Evolutionary conservation across 805 yeast genomes (phyloP), one percentile per base, ranked within the genome.

Genomic region (Kurtzmaniella fragi): DNA sequence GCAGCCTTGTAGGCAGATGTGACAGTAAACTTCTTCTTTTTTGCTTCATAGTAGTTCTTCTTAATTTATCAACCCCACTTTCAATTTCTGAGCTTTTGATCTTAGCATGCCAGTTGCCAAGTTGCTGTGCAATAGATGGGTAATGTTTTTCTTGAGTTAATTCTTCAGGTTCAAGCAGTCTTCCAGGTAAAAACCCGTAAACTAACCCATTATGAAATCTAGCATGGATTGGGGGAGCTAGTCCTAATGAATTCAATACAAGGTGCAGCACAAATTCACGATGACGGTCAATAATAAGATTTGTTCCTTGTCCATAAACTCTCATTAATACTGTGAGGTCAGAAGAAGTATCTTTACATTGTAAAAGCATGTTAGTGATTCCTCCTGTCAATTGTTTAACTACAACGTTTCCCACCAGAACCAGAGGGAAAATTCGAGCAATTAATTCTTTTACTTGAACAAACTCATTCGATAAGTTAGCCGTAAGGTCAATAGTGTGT

Each of bases 221-320:
- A 3, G 85, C 82, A 52, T 75, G 76, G 17, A 84, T 71, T 1
- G 80, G 71, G 1, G 93, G 87, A 0, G 91, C 91, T 44, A 84
- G 68, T 2, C 68, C 64, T 32, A 78, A 64, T 3, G 81, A 69
- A 48, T 79, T 71, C 37, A 84, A 67, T 38, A 78, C 74, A 35
- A 79, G 53, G 54, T 84, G 91, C 41, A 84, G 80, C 14, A 82
- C 80, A 52, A 78, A 81, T 54, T 84, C 93, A 28, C 89, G 64
- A 47, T 80, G 80, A 45, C 93, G 65, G 57, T 84, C 89, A 27
- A 84, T 84, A 37, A 84, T 82, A 28, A 79, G 62, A 39, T 71
- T 74, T 1, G 93, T 84, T 10, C 89, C 89, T 41, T 76, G 73
- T 7, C 93, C 93, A 48, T 84, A 84, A 0, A 84, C 80, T 42